A percentile compares a stretch with the other conserved stretches of the same genome.
Evolutionary conservation across 148 eudicot genomes (phyloP).

Genomic region (Persicaria tinctoria): DNA sequence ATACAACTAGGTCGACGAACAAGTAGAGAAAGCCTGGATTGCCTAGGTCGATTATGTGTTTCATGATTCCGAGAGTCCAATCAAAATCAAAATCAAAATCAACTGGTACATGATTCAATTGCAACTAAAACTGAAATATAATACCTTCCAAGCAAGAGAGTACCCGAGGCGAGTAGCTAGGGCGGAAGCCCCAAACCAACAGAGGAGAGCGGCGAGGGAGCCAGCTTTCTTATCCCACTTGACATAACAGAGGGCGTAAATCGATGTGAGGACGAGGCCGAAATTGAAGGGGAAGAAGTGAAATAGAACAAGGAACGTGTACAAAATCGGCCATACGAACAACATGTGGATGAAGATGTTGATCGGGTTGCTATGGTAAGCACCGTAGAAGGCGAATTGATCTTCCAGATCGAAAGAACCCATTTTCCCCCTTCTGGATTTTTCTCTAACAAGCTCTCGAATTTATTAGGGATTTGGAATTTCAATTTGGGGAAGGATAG

Average conservation of each 20-base stretch:
- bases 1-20: no score
- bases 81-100: not conserved
- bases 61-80: not conserved
- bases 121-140: not conserved
- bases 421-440: slow-evolving; percentile 13
- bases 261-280: slow-evolving; percentile 28
- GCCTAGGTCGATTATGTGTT: not conserved
- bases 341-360: slow-evolving; percentile 68
- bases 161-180: slow-evolving; percentile 32
- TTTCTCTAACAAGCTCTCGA: not conserved
- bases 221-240: slow-evolving; percentile 60
- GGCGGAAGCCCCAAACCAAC: slow-evolving; percentile 44
- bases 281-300: slow-evolving; percentile 40
- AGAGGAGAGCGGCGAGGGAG: slow-evolving; percentile 44
- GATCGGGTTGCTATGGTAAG: slow-evolving; percentile 70
- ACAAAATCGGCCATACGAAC: slow-evolving; percentile 82
- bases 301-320: slow-evolving; percentile 36
- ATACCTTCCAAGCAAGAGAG: slow-evolving; percentile 63
- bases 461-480: not conserved
- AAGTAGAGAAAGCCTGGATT: no score
- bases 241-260: slow-evolving; percentile 36
- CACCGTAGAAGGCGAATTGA: slow-evolving; percentile 75
- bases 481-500: not conserved
- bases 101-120: not conserved
- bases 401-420: slow-evolving; percentile 67